Evolutionary conservation across 306 rosid species (phyloP).

Genomic region (Dalbergia oliveri): DNA sequence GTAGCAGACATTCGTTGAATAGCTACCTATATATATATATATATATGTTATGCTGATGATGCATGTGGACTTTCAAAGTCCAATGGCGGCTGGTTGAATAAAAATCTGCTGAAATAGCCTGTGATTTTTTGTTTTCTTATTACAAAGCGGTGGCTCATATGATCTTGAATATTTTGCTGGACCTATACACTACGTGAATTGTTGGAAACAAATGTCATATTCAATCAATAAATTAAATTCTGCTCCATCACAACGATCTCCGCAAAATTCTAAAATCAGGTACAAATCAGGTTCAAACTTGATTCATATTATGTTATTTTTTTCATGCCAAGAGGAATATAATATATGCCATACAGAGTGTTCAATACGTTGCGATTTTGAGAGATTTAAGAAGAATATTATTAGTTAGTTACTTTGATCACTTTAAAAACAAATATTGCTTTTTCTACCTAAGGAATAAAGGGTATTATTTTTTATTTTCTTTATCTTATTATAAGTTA

Average conservation of each 20-base stretch:
- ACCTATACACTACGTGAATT: neutral
- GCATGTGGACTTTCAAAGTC: constrained; percentile 50
- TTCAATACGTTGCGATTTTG: neutral
- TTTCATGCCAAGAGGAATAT: neutral
- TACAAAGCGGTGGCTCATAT: neutral
- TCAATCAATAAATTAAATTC: neutral
- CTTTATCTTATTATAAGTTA: too few relatives aligned
- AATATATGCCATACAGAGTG: neutral
- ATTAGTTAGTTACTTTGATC: neutral
- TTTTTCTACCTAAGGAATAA: too few relatives aligned
- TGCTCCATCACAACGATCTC: neutral
- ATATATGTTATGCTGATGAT: constrained; percentile 7
- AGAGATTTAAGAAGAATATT: neutral
- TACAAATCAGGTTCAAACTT: neutral
- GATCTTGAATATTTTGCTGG: constrained; percentile 25
- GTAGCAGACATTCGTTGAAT: constrained; percentile 46
- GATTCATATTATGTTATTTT: neutral
- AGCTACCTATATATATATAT: neutral
- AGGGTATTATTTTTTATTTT: too few relatives aligned
- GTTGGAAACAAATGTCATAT: constrained; percentile 28
- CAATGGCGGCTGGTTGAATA: constrained; percentile 51
- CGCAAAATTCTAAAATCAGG: constrained; percentile 5
- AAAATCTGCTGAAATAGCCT: constrained; percentile 15
- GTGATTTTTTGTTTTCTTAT: neutral
- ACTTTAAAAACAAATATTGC: too few relatives aligned